A percentile compares a stretch with the other conserved stretches of the same genome.
These are phyloP conservation scores for Kalaharituber pfeilii DNA, from an alignment of 2,329 filamentous ascomycete species.

Conservation along the genomic window DNA sequence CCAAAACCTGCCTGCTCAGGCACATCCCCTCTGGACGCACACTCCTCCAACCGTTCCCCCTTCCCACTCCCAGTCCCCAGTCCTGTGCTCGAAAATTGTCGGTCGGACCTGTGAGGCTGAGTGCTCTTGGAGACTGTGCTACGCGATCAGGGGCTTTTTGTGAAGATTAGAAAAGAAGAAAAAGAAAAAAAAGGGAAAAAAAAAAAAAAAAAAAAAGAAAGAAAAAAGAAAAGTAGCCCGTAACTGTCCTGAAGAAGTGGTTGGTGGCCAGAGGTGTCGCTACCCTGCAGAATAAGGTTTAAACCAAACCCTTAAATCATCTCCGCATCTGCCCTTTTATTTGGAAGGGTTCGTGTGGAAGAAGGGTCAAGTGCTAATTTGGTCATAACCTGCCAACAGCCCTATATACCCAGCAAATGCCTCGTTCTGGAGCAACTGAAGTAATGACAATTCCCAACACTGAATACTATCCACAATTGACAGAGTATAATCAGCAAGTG, in stretches of 20 bases:
- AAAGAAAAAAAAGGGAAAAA: too few relatives aligned
- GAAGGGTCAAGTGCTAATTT: too few relatives aligned
- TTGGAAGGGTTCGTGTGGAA: neutral
- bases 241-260: too few relatives aligned
- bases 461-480: neutral
- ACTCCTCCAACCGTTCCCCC: too few relatives aligned
- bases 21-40: too few relatives aligned
- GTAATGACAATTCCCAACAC: neutral
- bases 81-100: neutral
- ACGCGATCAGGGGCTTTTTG: neutral
- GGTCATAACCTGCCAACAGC: neutral
- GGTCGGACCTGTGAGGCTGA: neutral
- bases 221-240: too few relatives aligned
- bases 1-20: neutral
- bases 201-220: too few relatives aligned
- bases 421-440: neutral
- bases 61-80: too few relatives aligned
- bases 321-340: neutral
- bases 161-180: too few relatives aligned
- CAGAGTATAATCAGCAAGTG: neutral
- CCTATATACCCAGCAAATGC: constrained; percentile 1
- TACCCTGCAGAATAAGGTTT: neutral
- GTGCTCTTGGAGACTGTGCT: too few relatives aligned
- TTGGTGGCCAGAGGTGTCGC: neutral
- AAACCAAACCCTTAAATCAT: neutral